These are phyloP conservation scores for Lactuca saligna DNA, from an alignment of 129 eudicot genomes.

Conservation along the genomic window DNA sequence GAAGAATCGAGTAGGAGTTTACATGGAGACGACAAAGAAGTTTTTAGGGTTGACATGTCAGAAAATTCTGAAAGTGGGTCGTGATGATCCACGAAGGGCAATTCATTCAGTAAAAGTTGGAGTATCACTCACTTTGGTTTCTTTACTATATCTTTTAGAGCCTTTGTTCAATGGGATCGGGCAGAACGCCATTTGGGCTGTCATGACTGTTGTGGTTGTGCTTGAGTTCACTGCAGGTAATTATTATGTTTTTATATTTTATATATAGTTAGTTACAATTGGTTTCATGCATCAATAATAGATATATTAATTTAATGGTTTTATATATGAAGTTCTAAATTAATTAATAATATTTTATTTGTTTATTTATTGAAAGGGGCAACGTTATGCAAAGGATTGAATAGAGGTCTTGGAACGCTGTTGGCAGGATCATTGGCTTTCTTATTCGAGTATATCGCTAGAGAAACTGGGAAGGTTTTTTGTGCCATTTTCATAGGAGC, in stretches of 20 bases:
- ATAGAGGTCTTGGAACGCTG: constrained; percentile 45
- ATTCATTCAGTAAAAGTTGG: constrained; percentile 48
- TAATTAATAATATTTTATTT: background rate
- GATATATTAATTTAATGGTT: background rate
- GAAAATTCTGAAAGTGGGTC: constrained; percentile 32
- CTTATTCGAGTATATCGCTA: constrained; percentile 35
- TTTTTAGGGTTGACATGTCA: constrained; percentile 2
- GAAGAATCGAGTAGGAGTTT: constrained; percentile 23
- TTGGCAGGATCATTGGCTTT: constrained; percentile 39
- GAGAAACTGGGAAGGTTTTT: constrained; percentile 25
- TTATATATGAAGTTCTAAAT: background rate
- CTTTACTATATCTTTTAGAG: constrained; percentile 36
- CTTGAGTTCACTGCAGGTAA: constrained; percentile 52
- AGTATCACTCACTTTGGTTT: constrained; percentile 38
- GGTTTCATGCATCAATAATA: no score
- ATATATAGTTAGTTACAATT: no score
- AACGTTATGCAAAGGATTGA: constrained; percentile 45
- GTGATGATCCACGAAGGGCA: constrained; percentile 42
- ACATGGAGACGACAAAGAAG: constrained; percentile 20
- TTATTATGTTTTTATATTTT: no score
- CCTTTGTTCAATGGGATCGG: constrained; percentile 43
- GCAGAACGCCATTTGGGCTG: constrained; percentile 43
- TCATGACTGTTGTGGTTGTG: constrained; percentile 45
- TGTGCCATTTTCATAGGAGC: constrained; percentile 40
- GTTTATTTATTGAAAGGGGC: constrained; percentile 27